Percentiles rank a stretch among this genome's conserved stretches.
These are phyloP conservation scores for Saccharomycopsis javanensis DNA, from an alignment of 805 yeast genomes.

Conservation along the genomic window DNA sequence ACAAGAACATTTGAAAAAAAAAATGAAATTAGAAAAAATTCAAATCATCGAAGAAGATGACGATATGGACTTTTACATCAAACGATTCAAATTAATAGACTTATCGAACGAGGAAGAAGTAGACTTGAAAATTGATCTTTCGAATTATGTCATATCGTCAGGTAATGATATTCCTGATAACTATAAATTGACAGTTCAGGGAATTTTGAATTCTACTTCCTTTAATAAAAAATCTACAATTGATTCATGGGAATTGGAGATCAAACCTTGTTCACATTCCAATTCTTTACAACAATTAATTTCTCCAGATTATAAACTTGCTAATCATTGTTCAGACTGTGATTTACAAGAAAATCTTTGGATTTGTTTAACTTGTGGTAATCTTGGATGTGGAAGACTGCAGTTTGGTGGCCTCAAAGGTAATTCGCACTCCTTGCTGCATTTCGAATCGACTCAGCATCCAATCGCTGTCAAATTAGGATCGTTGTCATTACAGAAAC, in stretches of 20 bases:
- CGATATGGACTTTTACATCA: constrained; percentile 11
- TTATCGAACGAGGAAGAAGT: not conserved
- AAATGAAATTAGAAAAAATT: constrained; percentile 16
- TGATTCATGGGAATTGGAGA: constrained; percentile 87
- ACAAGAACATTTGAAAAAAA: constrained; percentile 14
- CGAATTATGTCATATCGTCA: not conserved
- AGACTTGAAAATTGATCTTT: constrained; percentile 4
- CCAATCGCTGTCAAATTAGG: constrained; percentile 87
- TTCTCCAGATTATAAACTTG: constrained; percentile 24
- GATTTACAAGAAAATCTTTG: constrained; percentile 71
- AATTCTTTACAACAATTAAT: constrained; percentile 37
- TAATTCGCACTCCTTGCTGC: constrained; percentile 78
- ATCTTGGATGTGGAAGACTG: constrained; percentile 87
- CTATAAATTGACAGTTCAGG: constrained; percentile 8
- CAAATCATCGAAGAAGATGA: constrained; percentile 15
- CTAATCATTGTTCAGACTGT: constrained; percentile 45
- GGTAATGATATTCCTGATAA: constrained; percentile 6
- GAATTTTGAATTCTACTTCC: constrained; percentile 14
- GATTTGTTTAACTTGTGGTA: constrained; percentile 88
- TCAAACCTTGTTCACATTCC: constrained; percentile 72
- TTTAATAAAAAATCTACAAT: constrained; percentile 45
- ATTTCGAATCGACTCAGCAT: constrained; percentile 52
- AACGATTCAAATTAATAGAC: constrained; percentile 1
- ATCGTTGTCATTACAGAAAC: constrained; percentile 57
- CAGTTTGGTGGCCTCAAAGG: constrained; percentile 96